Conservation (phyloP, 352 stramenopile species). For the Pythium scleroteichum region DNA sequence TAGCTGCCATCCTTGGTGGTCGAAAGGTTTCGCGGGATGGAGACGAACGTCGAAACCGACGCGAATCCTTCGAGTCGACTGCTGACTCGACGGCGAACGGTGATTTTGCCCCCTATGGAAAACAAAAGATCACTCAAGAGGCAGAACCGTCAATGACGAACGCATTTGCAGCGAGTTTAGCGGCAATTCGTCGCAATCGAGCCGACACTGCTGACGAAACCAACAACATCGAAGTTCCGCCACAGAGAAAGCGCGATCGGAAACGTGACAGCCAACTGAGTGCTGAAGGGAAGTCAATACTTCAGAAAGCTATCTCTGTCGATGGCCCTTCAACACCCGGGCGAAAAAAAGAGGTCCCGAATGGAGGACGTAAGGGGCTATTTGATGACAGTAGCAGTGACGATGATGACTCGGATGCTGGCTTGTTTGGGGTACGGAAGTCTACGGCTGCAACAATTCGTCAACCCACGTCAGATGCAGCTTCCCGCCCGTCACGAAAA, state of each 20-base stretch:
- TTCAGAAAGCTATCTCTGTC: constrained; percentile 62
- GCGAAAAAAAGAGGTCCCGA: constrained; percentile 30
- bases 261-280: constrained; percentile 75
- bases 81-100: constrained; percentile 23
- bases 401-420: constrained; percentile 44
- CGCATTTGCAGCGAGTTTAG: constrained; percentile 71
- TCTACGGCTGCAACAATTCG: neutral
- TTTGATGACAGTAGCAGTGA: constrained; percentile 82
- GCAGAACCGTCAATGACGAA: constrained; percentile 43
- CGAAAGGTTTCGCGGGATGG: constrained; percentile 24
- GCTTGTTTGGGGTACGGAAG: constrained; percentile 48
- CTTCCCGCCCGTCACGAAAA: constrained; percentile 1
- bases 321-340: constrained; percentile 20
- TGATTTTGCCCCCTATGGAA: constrained; percentile 3
- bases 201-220: constrained; percentile 61
- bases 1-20: constrained; percentile 68
- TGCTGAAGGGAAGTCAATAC: constrained; percentile 72
- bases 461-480: neutral
- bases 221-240: constrained; percentile 15
- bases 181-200: constrained; percentile 70
- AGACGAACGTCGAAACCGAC: constrained; percentile 31
- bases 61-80: constrained; percentile 57
- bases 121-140: constrained; percentile 8
- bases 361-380: constrained; percentile 54
- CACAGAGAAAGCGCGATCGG: constrained; percentile 40